Percentiles rank a stretch among this genome's conserved stretches.
Conservation (phyloP, 2,329 filamentous ascomycete genomes). For the Alternaria sp. region DNA sequence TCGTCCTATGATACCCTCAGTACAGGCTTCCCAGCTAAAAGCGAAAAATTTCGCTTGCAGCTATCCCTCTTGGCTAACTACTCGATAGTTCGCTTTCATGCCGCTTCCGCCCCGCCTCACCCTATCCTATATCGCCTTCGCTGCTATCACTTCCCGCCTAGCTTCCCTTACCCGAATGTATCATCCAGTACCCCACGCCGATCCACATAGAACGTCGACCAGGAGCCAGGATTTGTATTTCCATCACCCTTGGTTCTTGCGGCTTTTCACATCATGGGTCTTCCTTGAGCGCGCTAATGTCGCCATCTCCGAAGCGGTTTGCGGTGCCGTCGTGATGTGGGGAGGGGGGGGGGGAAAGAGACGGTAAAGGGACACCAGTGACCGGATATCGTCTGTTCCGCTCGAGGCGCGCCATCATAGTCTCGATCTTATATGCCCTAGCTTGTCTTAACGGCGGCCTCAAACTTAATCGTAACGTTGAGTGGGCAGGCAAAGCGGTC, state of each 20-base stretch:
- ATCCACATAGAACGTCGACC: not conserved
- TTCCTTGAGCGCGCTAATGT: not conserved
- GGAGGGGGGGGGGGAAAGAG: not conserved
- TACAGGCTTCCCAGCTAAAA: not conserved
- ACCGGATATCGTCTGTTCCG: not conserved
- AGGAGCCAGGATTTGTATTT: not conserved
- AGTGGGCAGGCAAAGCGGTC: not conserved
- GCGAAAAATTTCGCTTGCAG: not conserved
- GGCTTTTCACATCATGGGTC: not conserved
- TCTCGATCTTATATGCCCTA: not conserved
- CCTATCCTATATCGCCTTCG: not conserved
- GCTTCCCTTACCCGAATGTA: not conserved
- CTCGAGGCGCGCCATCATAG: not conserved
- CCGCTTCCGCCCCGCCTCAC: not conserved
- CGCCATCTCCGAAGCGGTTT: not conserved
- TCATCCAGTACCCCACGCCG: not conserved
- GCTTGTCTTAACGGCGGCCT: not conserved
- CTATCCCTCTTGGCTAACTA: not conserved
- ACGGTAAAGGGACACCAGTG: not conserved
- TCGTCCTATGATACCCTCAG: not conserved
- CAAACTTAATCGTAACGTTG: not conserved
- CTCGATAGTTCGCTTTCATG: slow-evolving; percentile 2
- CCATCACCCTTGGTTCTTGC: not conserved
- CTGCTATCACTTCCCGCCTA: not conserved
- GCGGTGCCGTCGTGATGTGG: not conserved